phyloP scores from a whole-genome alignment of 2,329 filamentous ascomycete genomes.

The Orbilia brochopaga region DNA sequence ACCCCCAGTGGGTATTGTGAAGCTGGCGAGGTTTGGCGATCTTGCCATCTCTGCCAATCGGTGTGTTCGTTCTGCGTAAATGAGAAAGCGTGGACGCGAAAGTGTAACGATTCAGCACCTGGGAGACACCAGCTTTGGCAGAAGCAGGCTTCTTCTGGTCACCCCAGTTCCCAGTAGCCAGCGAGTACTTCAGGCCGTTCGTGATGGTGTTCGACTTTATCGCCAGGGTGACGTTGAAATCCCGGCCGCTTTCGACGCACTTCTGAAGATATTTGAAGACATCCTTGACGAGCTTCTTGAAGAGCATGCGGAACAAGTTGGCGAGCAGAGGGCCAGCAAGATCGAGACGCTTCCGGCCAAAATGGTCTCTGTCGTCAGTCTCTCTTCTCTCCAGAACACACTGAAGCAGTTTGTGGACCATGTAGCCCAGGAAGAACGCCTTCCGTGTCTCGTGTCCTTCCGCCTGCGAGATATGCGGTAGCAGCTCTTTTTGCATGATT shows the following conservation, averaged over 20 bases:
- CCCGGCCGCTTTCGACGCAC: constrained; percentile 84
- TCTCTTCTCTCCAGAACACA: constrained; percentile 91
- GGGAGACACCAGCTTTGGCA: constrained; percentile 94
- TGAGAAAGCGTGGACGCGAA: constrained; percentile 96
- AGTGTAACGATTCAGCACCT: constrained; percentile 96
- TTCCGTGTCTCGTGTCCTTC: constrained; percentile 95
- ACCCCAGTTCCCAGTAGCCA: constrained; percentile 98
- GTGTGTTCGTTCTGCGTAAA: constrained; percentile 95
- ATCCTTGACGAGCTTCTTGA: constrained; percentile 88
- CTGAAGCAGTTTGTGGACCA: constrained; percentile 94
- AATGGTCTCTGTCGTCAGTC: constrained; percentile 96
- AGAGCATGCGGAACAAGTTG: constrained; percentile 92
- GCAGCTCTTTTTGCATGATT: constrained; percentile 93
- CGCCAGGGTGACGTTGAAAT: constrained; percentile 88
- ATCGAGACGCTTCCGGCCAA: constrained; percentile 97
- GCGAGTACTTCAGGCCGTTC: constrained; percentile 92
- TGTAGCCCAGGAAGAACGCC: constrained; percentile 97
- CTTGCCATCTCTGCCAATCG: constrained; percentile 96
- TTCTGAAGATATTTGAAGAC: constrained; percentile 89
- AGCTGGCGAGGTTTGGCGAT: constrained; percentile 96
- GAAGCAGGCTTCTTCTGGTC: constrained; percentile 98
- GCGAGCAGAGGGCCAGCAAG: constrained; percentile 91
- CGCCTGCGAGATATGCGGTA: constrained; percentile 93
- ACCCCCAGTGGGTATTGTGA: constrained; percentile 97
- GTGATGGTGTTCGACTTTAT: constrained; percentile 91